Percentiles rank a stretch among this genome's conserved stretches.
Conservation (phyloP, 2,329 filamentous ascomycete species). For the Trichoderma koningiopsis region DNA sequence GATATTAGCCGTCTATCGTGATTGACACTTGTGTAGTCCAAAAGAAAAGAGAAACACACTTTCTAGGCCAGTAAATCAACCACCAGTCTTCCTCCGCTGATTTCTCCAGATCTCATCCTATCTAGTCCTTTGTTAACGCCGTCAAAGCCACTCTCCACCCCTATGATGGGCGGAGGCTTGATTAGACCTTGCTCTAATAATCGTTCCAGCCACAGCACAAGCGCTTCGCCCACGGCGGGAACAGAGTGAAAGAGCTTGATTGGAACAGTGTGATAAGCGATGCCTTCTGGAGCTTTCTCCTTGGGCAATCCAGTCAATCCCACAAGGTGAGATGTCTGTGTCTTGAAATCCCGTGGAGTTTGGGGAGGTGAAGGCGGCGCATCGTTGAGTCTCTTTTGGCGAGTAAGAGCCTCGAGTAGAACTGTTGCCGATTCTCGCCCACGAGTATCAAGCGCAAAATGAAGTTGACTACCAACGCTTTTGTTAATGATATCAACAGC, state of each 20-base stretch:
- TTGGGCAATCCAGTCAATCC: slow-evolving; percentile 71
- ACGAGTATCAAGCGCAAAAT: slow-evolving; percentile 70
- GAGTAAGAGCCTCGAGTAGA: slow-evolving; percentile 56
- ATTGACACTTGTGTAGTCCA: neutral
- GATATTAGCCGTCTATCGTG: neutral
- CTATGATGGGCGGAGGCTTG: slow-evolving; percentile 65
- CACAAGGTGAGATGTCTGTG: slow-evolving; percentile 57
- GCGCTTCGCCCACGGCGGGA: slow-evolving; percentile 60
- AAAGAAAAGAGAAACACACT: neutral
- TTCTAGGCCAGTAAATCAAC: slow-evolving; percentile 42
- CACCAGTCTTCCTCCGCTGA: slow-evolving; percentile 71
- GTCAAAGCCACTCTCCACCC: slow-evolving; percentile 62
- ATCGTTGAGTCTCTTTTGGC: slow-evolving; percentile 31
- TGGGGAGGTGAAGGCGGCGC: slow-evolving; percentile 41
- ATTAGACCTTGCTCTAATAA: slow-evolving; percentile 59
- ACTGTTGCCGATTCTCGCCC: slow-evolving; percentile 64
- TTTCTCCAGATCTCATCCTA: slow-evolving; percentile 63
- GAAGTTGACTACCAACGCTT: slow-evolving; percentile 58
- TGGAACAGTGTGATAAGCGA: slow-evolving; percentile 65
- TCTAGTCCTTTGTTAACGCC: slow-evolving; percentile 71
- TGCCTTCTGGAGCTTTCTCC: slow-evolving; percentile 44
- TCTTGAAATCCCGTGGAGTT: slow-evolving; percentile 38
- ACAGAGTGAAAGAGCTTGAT: slow-evolving; percentile 77
- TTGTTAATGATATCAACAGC: slow-evolving; percentile 65
- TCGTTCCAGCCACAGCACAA: slow-evolving; percentile 68